Percentiles rank a stretch among this genome's conserved stretches.
phyloP scores from a whole-genome alignment of 129 eudicot genomes.

The carrot (Daucus carota) region DNA sequence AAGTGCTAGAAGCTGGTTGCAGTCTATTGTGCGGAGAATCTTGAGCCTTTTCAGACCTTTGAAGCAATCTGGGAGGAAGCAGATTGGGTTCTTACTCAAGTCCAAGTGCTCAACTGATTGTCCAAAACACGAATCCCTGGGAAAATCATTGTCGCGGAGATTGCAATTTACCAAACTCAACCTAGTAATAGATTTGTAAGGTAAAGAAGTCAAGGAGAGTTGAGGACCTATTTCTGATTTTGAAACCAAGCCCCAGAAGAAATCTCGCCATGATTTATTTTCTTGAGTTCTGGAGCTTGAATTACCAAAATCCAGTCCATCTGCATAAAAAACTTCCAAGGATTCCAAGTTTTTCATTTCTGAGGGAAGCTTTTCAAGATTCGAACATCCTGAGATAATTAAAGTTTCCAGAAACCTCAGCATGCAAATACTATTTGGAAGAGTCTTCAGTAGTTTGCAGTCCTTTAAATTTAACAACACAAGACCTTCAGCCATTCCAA shows the following conservation, averaged over 20 bases:
- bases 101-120: neutral
- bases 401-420: no score
- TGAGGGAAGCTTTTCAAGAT: no score
- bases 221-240: neutral
- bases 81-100: conserved; percentile 11
- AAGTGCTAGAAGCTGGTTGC: neutral
- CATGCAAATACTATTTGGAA: no score
- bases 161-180: conserved; percentile 2
- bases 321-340: no score
- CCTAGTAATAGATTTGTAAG: neutral
- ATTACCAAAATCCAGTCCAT: neutral
- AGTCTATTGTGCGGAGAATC: accelerated
- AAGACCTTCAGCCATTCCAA: neutral
- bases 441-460: no score
- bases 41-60: neutral
- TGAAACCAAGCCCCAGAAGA: neutral
- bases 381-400: no score
- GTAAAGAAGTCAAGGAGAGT: neutral
- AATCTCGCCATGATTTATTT: neutral
- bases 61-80: conserved; percentile 8
- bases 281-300: neutral
- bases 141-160: conserved; percentile 6
- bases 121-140: neutral
- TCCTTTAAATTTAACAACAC: no score
- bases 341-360: no score